Evolutionary conservation across 2,329 filamentous ascomycete species (phyloP).

Genomic region (Paraphaeosphaeria sporulosa): DNA sequence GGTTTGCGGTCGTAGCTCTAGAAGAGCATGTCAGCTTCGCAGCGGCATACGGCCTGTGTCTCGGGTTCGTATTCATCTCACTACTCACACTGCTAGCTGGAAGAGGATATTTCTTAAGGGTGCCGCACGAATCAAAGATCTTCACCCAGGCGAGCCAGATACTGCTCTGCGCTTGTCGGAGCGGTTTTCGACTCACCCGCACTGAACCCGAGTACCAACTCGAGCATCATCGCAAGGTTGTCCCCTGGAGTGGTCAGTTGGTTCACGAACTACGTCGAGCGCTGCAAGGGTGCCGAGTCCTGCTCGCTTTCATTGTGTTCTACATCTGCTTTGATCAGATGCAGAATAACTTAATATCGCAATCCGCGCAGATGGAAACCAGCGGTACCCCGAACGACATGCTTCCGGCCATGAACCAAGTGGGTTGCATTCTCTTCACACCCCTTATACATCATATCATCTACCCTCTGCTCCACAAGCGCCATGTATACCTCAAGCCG

Average conservation of each 20-base stretch:
- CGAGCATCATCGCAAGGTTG: conserved; percentile 26
- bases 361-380: conserved; percentile 46
- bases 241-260: conserved; percentile 36
- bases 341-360: conserved; percentile 49
- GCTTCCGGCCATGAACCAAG: conserved; percentile 41
- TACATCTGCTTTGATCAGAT: conserved; percentile 51
- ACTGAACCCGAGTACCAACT: conserved; percentile 37
- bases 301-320: conserved; percentile 43
- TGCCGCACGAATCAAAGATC: conserved; percentile 32
- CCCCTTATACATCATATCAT: conserved; percentile 40
- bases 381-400: conserved; percentile 46
- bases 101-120: conserved; percentile 25
- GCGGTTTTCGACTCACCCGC: conserved; percentile 36
- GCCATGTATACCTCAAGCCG: conserved; percentile 36
- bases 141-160: conserved; percentile 36
- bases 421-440: conserved; percentile 43
- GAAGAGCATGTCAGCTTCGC: conserved; percentile 73
- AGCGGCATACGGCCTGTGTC: conserved; percentile 68
- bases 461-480: conserved; percentile 38
- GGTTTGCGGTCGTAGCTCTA: conserved; percentile 69
- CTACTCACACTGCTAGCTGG: conserved; percentile 60
- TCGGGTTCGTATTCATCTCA: conserved; percentile 69
- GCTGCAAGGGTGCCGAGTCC: conserved; percentile 41
- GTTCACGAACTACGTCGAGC: conserved; percentile 40
- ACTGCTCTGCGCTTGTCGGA: conserved; percentile 34